These are phyloP conservation scores for Chaetomiaceae sp. DNA, from an alignment of 2,329 filamentous ascomycete species.

Conservation along the genomic window DNA sequence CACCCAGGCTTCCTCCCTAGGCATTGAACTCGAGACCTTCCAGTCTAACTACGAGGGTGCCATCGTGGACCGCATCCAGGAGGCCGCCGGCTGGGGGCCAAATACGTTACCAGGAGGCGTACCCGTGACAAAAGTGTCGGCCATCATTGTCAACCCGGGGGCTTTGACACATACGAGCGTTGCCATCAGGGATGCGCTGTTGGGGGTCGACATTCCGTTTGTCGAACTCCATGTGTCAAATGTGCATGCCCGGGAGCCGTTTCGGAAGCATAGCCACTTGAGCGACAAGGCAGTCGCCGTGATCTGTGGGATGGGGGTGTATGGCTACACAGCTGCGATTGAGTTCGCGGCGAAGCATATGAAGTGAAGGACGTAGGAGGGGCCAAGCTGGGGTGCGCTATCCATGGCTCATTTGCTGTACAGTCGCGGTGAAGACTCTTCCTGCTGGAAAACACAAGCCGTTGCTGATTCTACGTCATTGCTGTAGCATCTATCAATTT, in stretches of 20 bases:
- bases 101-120: not conserved
- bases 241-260: constrained; percentile 66
- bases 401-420: too few species aligned
- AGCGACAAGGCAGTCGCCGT: constrained; percentile 72
- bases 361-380: constrained; percentile 35
- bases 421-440: not conserved
- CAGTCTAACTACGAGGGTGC: constrained; percentile 78
- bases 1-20: constrained; percentile 46
- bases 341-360: constrained; percentile 49
- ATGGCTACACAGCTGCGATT: constrained; percentile 58
- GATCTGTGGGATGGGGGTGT: constrained; percentile 64
- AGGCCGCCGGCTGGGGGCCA: constrained; percentile 44
- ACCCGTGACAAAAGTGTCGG: constrained; percentile 44
- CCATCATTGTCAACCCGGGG: constrained; percentile 71
- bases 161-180: constrained; percentile 74
- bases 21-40: constrained; percentile 52
- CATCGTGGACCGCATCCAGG: constrained; percentile 69
- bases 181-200: constrained; percentile 68
- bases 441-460: not conserved
- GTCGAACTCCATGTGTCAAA: constrained; percentile 76
- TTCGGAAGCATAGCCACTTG: constrained; percentile 65
- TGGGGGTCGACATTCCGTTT: constrained; percentile 66
- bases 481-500: not conserved
- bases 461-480: not conserved
- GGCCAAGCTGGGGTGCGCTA: not conserved